Base-by-base conservation (phyloP, 1,284 basidiomycete species). In the Cutaneotrichosporon sp. region DNA sequence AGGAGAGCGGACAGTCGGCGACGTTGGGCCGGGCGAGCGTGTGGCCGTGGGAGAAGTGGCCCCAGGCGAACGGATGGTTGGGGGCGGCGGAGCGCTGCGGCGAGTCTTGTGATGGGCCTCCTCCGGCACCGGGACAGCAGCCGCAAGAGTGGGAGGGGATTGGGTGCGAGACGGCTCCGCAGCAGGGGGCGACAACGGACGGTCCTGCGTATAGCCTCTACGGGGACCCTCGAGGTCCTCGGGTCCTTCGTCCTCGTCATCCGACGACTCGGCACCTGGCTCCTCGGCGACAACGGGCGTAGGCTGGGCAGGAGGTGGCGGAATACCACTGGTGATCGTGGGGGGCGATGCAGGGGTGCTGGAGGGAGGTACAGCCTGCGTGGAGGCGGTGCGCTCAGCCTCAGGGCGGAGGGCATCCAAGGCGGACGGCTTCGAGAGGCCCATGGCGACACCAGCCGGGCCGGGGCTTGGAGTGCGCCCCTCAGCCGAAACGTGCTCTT, bases 221-320 rank as follows among this genome's bases (percentile, higher is more conserved):
- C 61, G 67, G 3, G 74, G 72, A 8, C 59, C 69, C 10, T 81
- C 79, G 4, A 81, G 62, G 60, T 81, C 80, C 59, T 81, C 80
- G 0, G 80, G 80, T 1, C 74, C 80, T 27, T 79, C 75, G 5
- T 74, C 47, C 47, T 50, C 74, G 51, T 80, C 80, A 11, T 77
- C 77, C 1, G 62, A 63, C 6, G 65, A 64, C 9, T 66, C 62
- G 9, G 5, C 27, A 1, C 31, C 27, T 9, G 8, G 27, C 3
- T 46, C 18, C 13, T 46, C 29, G 4, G 54, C 20, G 18, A 10
- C 31, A 11, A 13, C 18, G 13, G 29, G 9, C 2, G 31, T 11
- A 5, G 50, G 29, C 8, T 13, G 31, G 8, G 9, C 31, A 22
- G 29, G 18, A 20, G 29, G 31, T 13, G 29, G 31, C 6, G 4